These are phyloP conservation scores for Coemansia sp. DNA, from an alignment of 192 early-diverging fungal species.

Conservation along the genomic window DNA sequence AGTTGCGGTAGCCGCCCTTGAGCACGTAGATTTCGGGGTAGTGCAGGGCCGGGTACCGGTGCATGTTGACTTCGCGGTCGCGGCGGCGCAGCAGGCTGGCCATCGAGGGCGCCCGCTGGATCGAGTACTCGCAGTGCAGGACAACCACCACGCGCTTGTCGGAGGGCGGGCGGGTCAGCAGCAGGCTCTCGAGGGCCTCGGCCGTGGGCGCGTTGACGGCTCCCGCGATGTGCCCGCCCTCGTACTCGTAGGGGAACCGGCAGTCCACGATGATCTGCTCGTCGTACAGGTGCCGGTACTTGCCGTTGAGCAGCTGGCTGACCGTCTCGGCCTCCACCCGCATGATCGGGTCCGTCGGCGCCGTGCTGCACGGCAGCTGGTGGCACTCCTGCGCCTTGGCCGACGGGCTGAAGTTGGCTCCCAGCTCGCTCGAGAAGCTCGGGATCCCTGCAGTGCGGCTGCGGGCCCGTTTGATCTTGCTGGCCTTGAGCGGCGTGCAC, in stretches of 20 bases:
- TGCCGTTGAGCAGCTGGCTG: constrained; percentile 65
- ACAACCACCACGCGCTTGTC: constrained; percentile 62
- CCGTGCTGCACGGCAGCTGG: constrained; percentile 54
- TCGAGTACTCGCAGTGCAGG: constrained; percentile 86
- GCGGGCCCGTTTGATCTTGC: constrained; percentile 37
- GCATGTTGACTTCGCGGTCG: constrained; percentile 70
- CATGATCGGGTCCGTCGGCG: constrained; percentile 61
- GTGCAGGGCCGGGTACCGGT: constrained; percentile 70
- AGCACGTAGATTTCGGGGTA: constrained; percentile 87
- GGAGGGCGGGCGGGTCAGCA: constrained; percentile 54
- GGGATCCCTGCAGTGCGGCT: constrained; percentile 22
- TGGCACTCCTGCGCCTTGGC: constrained; percentile 52
- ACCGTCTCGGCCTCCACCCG: constrained; percentile 61
- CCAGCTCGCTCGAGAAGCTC: constrained; percentile 10
- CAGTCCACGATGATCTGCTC: constrained; percentile 75
- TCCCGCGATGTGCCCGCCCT: constrained; percentile 76
- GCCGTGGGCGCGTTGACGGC: constrained; percentile 70
- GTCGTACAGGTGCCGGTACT: constrained; percentile 59
- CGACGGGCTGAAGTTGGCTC: constrained; percentile 29
- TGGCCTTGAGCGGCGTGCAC: constrained; percentile 23
- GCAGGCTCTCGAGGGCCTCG: constrained; percentile 58
- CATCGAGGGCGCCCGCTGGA: constrained; percentile 79
- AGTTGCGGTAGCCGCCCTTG: constrained; percentile 78
- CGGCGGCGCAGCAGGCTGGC: constrained; percentile 70
- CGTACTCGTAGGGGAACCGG: constrained; percentile 83